Evolutionary conservation across 2,329 filamentous ascomycete genomes (phyloP), one percentile per base, ranked within the genome.

Genomic region (Uncinocarpus reesii): DNA sequence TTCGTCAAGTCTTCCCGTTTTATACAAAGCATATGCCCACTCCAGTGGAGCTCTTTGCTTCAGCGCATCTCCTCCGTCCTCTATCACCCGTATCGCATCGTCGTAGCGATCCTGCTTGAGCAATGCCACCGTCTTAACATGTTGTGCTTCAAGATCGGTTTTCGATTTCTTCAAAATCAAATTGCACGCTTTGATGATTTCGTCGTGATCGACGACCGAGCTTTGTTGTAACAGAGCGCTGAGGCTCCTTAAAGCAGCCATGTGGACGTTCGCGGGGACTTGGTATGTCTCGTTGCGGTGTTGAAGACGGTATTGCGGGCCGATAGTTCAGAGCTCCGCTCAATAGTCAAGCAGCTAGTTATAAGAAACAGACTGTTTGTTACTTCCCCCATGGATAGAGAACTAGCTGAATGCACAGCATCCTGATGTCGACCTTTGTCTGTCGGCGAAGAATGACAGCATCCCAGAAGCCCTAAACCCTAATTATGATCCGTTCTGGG

Each of bases 11-110:
- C 72, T 69, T 26, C 78, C 79, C 31, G 69, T 67, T 55, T 80
- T 82, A 65, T 83, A 83, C 37, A 81, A 65, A 21, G 75, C 73
- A 65, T 83, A 83, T 16, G 77, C 76, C 60, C 79, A 77, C 59
- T 81, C 79, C 53, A 81, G 62, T n/a, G 65, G 62, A 2, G 75
- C 76, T 55, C 62, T 66, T 54, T 75, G 65, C 63, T 79, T 77
- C 57, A 82, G 59, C 42, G 60, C 62, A 53, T 76, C 70, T 18
- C 75, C 74, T 42, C 65, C 69, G 20, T 73, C 67, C 55, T 80
- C 75, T 42, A 82, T 71, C 4, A 73, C 70, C 23, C 71, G 70
- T 40, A 80, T 60, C 13, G 77, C 75, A 59, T 82, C 79, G 7
- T 79, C 74, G 56, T 76, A 82, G 40, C 79, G 76, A 56, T 83